Base-by-base conservation (phyloP, 179 eudicot species). In the Silene coronaria region DNA sequence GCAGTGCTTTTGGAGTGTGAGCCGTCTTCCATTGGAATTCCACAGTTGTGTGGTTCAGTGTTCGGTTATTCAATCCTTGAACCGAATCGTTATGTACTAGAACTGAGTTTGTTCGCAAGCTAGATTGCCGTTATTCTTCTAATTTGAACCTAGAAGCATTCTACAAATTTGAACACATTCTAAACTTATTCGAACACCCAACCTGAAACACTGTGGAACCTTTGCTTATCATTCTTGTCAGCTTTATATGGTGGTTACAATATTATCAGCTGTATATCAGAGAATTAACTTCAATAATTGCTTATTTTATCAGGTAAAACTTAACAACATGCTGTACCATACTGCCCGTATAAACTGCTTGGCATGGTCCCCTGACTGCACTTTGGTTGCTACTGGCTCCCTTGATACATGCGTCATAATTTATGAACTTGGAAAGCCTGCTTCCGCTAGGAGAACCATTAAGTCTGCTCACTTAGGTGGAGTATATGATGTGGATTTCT, bases 391-490 rank as follows among this genome's bases (percentile, higher is more conserved):
- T 19, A 92, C 98, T 59, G 97, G 96, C 81, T 90, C 97, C 74
- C 96, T 94, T 46, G 96, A 94, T 81, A 92, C 97, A 9, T 79
- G 87, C 69, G 94, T 90, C 61, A 86, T 94, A 70, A 80, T 92
- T 34, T 93, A 93, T 79, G 95, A 88, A 74, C 55, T 93, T 38
- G 86, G 80, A 77, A 92, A 91, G 73, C 89, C 91, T 46, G 89
- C 97, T 79, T 88, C 97, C 64, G 80, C 82, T 67, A 87, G 98
- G 75, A 89, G 80, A 77, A 91, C 98, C 53, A 81, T 89, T 70
- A 91, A 91, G 83, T 90, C 89, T 69, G 97, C 97, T 81, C 94
- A 91, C 80, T 66, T 88, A 78, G 98, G 98, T 69, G 98, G 98
- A 62, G 97, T 89, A 22, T 93, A 93, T 81, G 96, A 92, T 59